Base-by-base conservation (phyloP, 495 filamentous ascomycete species). In the Aspergillus carlsbadensis region DNA sequence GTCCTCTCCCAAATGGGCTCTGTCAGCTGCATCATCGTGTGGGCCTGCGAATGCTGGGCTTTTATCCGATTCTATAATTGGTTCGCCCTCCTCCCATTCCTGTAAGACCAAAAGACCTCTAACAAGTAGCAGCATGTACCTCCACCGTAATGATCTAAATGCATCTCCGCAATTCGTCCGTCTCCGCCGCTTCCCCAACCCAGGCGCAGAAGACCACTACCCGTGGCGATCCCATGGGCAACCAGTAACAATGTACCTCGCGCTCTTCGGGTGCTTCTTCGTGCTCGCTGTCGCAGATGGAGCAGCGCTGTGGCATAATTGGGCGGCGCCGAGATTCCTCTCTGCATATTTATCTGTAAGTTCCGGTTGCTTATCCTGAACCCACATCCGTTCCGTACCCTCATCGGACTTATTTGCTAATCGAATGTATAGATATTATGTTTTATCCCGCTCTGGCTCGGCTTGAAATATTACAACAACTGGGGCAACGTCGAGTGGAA, bases 161-260 rank as follows among this genome's bases (percentile, higher is more conserved):
- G 52, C 41, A 1, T 51, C 56, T 22, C 56, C 52, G 5, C 60
- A 62, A 43, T 63, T 69, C 31, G 57, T 60, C 2, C 67, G 66
- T 18, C 62, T 71, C 8, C 65, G 68, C 15, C 69, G 71, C 6
- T 73, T 61, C 42, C 61, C 17, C 35, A 48, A 50, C 45, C 47
- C 57, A 53, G 63, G 57, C 22, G 56, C 60, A 11, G 58, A 64
- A 29, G 57, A 70, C 37, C 58, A 69, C 52, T 79, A 79, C 40
- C 75, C 76, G 0, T 79, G 73, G 45, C 66, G 68, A 43, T 68
- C 68, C 44, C 70, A 78, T 37, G 71, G 68, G 1, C 76, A 79
- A 49, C 75, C 76, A 0, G 13, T 75, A 2, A 59, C 69, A 1
- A 69, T 69, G n/a, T 75, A 75, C 39, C 8, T 70, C 0, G 70